Evolutionary conservation across 2,329 filamentous ascomycete species (phyloP).

Genomic region (Alternaria triticimaculans): DNA sequence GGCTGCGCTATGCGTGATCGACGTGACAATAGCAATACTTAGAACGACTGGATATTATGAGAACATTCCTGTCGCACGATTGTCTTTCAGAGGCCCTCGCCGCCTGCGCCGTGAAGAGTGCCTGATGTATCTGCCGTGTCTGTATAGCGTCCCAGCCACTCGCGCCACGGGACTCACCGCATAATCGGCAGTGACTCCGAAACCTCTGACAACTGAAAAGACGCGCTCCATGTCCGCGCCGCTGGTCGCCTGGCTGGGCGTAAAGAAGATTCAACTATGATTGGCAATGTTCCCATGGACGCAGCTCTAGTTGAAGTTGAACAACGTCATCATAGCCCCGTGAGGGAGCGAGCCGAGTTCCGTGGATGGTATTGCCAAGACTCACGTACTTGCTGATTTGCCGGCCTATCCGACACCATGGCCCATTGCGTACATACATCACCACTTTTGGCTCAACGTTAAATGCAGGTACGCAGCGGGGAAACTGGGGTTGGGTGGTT

Average conservation of each 20-base stretch:
- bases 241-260: background rate
- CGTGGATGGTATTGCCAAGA: constrained; percentile 12
- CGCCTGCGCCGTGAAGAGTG: constrained; percentile 6
- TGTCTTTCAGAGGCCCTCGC: constrained; percentile 5
- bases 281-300: background rate
- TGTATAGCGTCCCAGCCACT: background rate
- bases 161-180: background rate
- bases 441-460: background rate
- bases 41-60: constrained; percentile 13
- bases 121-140: background rate
- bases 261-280: background rate
- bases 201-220: background rate
- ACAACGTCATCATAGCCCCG: constrained; percentile 12
- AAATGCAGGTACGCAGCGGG: constrained; percentile 9
- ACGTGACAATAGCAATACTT: constrained; percentile 1
- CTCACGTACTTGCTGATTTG: background rate
- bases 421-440: constrained; percentile 1
- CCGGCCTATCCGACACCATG: constrained; percentile 1
- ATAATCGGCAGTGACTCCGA: background rate
- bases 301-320: background rate
- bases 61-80: constrained; percentile 4
- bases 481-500: background rate
- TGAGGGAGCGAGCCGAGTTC: constrained; percentile 7
- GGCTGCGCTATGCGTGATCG: constrained; percentile 15
- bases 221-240: background rate